Conservation (phyloP, 768 basidiomycete genomes). For the Serendipita vermifera region DNA sequence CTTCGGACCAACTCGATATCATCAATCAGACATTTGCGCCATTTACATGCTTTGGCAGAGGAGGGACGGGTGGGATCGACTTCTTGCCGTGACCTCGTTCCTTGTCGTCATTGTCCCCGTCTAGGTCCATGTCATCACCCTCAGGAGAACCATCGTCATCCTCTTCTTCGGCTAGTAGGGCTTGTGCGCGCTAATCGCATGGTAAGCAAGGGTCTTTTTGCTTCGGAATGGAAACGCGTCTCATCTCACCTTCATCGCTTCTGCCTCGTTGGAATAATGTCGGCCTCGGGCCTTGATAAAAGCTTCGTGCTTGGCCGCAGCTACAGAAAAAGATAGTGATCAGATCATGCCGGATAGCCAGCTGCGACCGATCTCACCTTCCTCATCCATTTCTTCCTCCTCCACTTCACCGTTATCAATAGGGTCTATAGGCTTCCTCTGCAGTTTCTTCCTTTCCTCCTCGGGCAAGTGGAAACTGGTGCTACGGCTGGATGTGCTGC, state of each 20-base stretch:
- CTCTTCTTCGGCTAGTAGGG: conserved; percentile 52
- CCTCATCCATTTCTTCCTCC: conserved; percentile 80
- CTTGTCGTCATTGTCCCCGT: conserved; percentile 35
- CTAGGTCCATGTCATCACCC: conserved; percentile 1
- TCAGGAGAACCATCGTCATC: conserved; percentile 27
- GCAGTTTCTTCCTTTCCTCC: conserved; percentile 50
- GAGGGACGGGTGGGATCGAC: neutral
- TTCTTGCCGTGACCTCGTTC: conserved; percentile 57
- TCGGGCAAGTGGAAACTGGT: conserved; percentile 72
- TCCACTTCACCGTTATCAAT: conserved; percentile 35
- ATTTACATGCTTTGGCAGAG: neutral
- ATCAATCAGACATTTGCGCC: conserved; percentile 74
- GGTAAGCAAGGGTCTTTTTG: conserved; percentile 9
- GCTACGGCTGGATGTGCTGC: conserved; percentile 55
- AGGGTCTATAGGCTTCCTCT: conserved; percentile 30
- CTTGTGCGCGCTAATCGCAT: conserved; percentile 42
- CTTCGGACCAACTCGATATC: conserved; percentile 67
- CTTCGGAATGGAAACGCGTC: conserved; percentile 3
- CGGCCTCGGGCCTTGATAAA: conserved; percentile 69
- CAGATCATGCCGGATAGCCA: neutral
- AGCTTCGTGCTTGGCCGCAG: conserved; percentile 67
- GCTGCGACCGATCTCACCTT: conserved; percentile 38
- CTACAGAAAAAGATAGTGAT: conserved; percentile 28
- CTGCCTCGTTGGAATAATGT: conserved; percentile 84
- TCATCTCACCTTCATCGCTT: conserved; percentile 70